Base-by-base conservation (phyloP, 192 early-diverging fungal species). In the Funneliformis geosporum region DNA sequence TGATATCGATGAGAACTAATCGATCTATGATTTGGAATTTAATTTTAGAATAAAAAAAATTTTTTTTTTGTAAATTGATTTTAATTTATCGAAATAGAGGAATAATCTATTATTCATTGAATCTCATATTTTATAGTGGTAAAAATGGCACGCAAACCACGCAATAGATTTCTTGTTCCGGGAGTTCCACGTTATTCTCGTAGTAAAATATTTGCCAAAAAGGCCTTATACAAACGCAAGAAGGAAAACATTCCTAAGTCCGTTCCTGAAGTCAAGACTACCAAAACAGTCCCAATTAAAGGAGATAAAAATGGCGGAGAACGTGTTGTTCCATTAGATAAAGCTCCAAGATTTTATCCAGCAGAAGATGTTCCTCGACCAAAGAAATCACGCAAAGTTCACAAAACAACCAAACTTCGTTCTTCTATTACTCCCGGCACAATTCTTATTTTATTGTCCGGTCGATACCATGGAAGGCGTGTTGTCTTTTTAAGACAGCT, bases 401-500 rank as follows among this genome's bases (percentile, higher is more conserved):
- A 87, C 82, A 89, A 91, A 83, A 82, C 89, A 70, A 87, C 88
- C 67, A 85, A 88, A 78, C 92, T 98, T 85, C 96, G 98, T 87
- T 80, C 88, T 79, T 88, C 93, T 86, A 98, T 99, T 90, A 96
- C 95, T 76, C 95, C 98, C 82, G 98, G 98, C 74, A 96, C 98
- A 86, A 93, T 99, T 80, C 89, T 99, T 67, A 99, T 99, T 83
- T 91, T 99, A 80, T 89, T 99, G 78, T 89, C 87, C 55, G 97
- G 98, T 82, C 93, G 96, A 81, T 98, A 93, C 94, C 94, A 96
- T 78, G 98, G 98, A 76, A 98, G 98, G 93, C 93, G 98, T 77
- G 98, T 99, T 80, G 98, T 99, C 55, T 98, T 96, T 91, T 91
- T 99, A 85, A 98, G 96, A 92, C 94, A 96, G 88, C 92, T 99